Percentiles rank a stretch among this genome's conserved stretches.
Evolutionary conservation across 2,329 filamentous ascomycete genomes (phyloP).

Genomic region (Saccharata proteae): DNA sequence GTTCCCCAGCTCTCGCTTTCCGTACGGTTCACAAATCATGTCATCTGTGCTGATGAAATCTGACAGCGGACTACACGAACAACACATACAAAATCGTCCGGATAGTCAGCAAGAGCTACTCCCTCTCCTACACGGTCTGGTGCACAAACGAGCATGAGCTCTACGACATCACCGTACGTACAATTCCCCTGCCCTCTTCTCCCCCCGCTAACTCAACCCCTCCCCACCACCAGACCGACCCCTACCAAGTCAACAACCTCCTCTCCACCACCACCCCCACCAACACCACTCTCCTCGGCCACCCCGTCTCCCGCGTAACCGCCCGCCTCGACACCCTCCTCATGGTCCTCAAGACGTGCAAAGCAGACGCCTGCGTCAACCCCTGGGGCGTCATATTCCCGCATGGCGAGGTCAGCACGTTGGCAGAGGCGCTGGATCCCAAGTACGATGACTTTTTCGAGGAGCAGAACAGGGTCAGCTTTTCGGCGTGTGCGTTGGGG

Average conservation of each 20-base stretch:
- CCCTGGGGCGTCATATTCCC: conserved; percentile 50
- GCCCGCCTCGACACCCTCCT: conserved; percentile 42
- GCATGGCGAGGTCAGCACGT: conserved; percentile 35
- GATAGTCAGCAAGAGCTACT: conserved; percentile 43
- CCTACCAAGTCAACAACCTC: conserved; percentile 17
- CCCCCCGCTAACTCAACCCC: not conserved
- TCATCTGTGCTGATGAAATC: conserved; percentile 3
- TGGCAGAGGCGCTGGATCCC: conserved; percentile 38
- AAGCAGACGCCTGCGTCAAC: conserved; percentile 38
- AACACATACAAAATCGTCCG: conserved; percentile 53
- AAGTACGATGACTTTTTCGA: conserved; percentile 43
- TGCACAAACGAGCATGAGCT: conserved; percentile 56
- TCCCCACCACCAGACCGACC: conserved; percentile 26
- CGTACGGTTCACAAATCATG: not conserved
- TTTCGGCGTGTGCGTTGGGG: conserved; percentile 42
- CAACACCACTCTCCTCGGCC: conserved; percentile 8
- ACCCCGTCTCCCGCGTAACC: conserved; percentile 11
- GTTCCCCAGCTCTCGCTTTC: not conserved
- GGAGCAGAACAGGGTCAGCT: conserved; percentile 39
- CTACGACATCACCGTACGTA: conserved; percentile 46
- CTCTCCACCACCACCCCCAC: conserved; percentile 17
- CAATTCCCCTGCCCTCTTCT: conserved; percentile 1
- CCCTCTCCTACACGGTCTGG: conserved; percentile 56
- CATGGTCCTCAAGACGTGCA: conserved; percentile 50
- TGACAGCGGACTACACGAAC: conserved; percentile 14